Evolutionary conservation across 345 rosid species (phyloP), one percentile per base, ranked within the genome.

Genomic region (Crucihimalaya himalaica): DNA sequence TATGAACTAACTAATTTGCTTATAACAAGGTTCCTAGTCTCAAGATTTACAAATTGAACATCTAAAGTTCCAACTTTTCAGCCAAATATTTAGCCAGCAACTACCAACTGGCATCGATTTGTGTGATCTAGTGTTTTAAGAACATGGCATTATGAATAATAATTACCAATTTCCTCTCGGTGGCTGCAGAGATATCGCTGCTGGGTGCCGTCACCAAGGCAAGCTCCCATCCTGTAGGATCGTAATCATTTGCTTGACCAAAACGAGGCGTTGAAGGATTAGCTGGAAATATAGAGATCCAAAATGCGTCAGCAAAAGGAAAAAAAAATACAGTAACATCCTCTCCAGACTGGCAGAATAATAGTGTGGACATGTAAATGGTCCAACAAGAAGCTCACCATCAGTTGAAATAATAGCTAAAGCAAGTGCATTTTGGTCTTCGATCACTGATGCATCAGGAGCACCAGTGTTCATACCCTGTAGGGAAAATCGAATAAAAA

Each of bases 221-320:
- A 75, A 96, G 93, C 72, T 92, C 98, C 99, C 98, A 96, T 66
- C 99, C 98, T 54, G 87, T 65, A 55, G 99, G 95, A 82, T 90
- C 95, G 61, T 87, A 90, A 72, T 86, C 85, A 66, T 74, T 87
- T 66, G 83, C 12, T 78, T 85, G 88, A 76, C 72, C 78, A 77
- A 88, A 80, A 65, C 73, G 77, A 53, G 89, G 81, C 53, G 90
- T 77, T 48, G 91, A 35, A 58, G 81, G 82, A 61, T 76, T 55
- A 25, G 0, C 76, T 70, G 13, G 35, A 63, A 15, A 53, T 0
- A 68, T 23, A 62, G 42, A 65, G 18, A 56, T 21, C 42, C 19
- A 5, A 72, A 12, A 10, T 61, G 60, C 4, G 52, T 58, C 13
- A 53, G 50, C 18, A 46, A 13, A 45, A 6, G 11, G 5, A 2